Evolutionary conservation across 257 asterid species (phyloP), one percentile per base, ranked within the genome.

Genomic region (Ehretia macrophylla): DNA sequence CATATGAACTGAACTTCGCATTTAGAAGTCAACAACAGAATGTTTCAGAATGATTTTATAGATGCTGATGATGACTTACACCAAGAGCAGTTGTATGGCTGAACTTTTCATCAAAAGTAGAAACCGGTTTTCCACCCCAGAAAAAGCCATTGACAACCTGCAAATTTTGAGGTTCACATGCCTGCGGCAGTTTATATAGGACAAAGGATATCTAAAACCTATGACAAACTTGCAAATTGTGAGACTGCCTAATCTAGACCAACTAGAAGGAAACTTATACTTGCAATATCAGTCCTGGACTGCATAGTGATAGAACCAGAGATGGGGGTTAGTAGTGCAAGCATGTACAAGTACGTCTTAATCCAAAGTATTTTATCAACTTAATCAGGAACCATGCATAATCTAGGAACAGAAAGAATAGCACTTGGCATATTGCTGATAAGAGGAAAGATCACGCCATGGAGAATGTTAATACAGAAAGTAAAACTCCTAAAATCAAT

Each of bases 111-210:
- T 82, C 85, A 55, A 75, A 75, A 72, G 60, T 60, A 73, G 81
- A 69, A 59, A 90, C 85, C 65, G 81, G 86, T 70, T 87, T 79
- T 50, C 95, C 95, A 38, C 84, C 85, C 77, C 81, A 83, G 73
- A 90, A 87, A 77, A 90, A 90, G 67, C 96, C 96, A 71, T 90
- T 90, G 32, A 85, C 88, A 60, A 90, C 95, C 97, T 90, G 81
- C 76, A 72, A 56, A 35, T 49, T 55, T 35, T 27, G 60, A 72
- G 53, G 49, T 59, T n/a, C 17, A 18, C 55, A 0, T 19, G 32
- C 19, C 32, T 63, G 45, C 52, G 37, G 51, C 8, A 55, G 50
- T 17, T 47, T 18, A 14, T 11, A 19, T 21, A 58, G 39, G 20
- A 49, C 54, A 49, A 45, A 45, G 1, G 52, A 48, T 27, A 27